These are phyloP conservation scores for Talaromyces wortmannii DNA, from an alignment of 495 filamentous ascomycete genomes.

Conservation along the genomic window DNA sequence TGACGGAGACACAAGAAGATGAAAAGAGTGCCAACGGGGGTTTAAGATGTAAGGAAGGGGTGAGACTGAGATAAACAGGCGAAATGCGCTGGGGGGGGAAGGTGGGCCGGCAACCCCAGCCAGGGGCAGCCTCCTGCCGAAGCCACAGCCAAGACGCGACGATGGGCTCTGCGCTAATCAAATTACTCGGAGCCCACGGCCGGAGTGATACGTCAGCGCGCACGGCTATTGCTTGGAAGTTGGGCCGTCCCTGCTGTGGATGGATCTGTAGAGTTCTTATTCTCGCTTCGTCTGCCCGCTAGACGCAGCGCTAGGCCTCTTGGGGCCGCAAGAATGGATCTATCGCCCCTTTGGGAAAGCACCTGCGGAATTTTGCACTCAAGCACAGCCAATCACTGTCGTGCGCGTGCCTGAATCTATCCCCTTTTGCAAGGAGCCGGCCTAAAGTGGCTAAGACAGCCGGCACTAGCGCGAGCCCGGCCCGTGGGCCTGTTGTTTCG, in stretches of 20 bases:
- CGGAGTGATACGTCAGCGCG: background rate
- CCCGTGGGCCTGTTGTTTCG: constrained; percentile 9
- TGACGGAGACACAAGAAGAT: constrained; percentile 4
- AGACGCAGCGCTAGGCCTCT: background rate
- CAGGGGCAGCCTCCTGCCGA: background rate
- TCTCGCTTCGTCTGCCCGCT: background rate
- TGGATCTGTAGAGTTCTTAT: background rate
- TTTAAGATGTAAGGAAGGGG: constrained; percentile 11
- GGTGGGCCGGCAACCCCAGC: background rate
- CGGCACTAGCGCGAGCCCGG: background rate
- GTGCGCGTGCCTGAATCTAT: background rate
- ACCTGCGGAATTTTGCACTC: background rate
- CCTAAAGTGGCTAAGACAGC: background rate
- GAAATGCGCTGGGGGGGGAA: constrained; percentile 4
- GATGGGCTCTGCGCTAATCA: background rate
- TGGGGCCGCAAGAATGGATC: background rate
- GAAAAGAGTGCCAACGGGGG: constrained; percentile 9
- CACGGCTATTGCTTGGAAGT: no score
- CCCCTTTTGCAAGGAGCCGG: background rate
- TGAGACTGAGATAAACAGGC: constrained; percentile 12
- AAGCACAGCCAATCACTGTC: background rate
- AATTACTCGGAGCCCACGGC: background rate
- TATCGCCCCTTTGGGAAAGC: background rate
- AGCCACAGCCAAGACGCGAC: no score
- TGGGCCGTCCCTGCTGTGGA: background rate